Base-by-base conservation (phyloP, 345 rosid genomes). In the Corchorus capsularis region DNA sequence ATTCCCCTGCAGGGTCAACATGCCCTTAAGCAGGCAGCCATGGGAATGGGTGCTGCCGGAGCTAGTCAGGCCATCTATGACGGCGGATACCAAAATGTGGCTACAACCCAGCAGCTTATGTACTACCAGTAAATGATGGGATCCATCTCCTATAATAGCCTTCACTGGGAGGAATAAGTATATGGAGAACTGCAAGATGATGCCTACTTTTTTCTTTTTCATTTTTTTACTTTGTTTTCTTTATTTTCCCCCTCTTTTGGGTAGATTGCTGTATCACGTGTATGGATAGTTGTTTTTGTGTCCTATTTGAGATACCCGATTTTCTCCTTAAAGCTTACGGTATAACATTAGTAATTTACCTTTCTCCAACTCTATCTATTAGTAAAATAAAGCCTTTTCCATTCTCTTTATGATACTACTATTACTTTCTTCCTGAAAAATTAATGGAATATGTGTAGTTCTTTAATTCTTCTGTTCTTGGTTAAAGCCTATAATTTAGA, bases 1-100 rank as follows among this genome's bases (percentile, higher is more conserved):
- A 88, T 94, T 95, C 93, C 88, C 57, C 94, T 94, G 1, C 97
- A 94, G 79, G 85, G 89, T 6, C 98, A 91, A 76, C 91, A 83
- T 65, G 88, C 91, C 50, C 90, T 91, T 46, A 94, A 92, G 82
- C 97, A 94, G 78, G 90, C 88, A 43, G 90, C 87, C 53, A 84
- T 90, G 88, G 94, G 92, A 49, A 87, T 89, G 85, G 90, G 89
- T 37, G 89, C 83, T 13, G 88, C 90, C 41, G 93, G 90, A 68
- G 87, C 88, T 56, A 89, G 88, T 82, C 98, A 90, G 60, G 91
- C 89, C 10, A 89, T 91, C 75, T 91, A 93, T 7, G 97, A 94
- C 11, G 89, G 95, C 27, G 95, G 95, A 53, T 93, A 81, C 89
- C 98, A 87, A 82, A 91, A 81, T 68, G 87, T 87, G 11, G 91